phyloP scores from a whole-genome alignment of 2,329 filamentous ascomycete species.

The Colletotrichum lindemuthianum region DNA sequence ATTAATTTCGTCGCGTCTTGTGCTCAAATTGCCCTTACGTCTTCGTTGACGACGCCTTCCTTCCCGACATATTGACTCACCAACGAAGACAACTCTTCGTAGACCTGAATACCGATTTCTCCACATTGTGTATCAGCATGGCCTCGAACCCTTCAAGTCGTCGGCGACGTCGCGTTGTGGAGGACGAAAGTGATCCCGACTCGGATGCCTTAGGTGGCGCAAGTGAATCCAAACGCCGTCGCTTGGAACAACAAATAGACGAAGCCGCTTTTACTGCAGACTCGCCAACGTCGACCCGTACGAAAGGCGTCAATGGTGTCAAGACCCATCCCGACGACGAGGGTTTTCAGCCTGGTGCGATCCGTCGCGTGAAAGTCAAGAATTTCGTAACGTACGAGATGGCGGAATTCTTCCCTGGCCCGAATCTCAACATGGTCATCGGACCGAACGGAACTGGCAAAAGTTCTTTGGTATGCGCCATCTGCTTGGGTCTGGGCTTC shows the following conservation, averaged over 20 bases:
- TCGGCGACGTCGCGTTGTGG: conserved; percentile 51
- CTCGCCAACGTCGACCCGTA: conserved; percentile 17
- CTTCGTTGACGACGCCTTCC: too few species aligned
- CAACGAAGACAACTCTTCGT: too few species aligned
- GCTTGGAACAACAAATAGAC: conserved; percentile 40
- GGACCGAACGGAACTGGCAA: conserved; percentile 99
- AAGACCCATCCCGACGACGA: conserved; percentile 38
- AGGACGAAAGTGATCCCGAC: conserved; percentile 49
- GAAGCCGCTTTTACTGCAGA: conserved; percentile 35
- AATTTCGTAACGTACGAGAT: conserved; percentile 97
- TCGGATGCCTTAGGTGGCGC: conserved; percentile 41
- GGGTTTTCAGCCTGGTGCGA: conserved; percentile 78
- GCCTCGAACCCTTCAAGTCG: conserved; percentile 23
- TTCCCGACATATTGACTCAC: too few species aligned
- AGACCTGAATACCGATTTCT: too few species aligned
- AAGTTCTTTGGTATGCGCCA: conserved; percentile 95
- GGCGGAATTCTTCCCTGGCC: conserved; percentile 90
- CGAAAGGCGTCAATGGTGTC: conserved; percentile 32
- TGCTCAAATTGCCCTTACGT: too few species aligned
- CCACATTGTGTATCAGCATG: not conserved
- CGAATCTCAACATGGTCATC: conserved; percentile 97
- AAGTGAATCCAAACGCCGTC: conserved; percentile 47
- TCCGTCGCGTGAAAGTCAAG: conserved; percentile 84
- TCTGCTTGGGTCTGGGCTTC: conserved; percentile 92
- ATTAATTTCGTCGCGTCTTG: too few species aligned